Conservation (phyloP, 2,329 filamentous ascomycete species). For the Ophiocordyceps unilateralis region DNA sequence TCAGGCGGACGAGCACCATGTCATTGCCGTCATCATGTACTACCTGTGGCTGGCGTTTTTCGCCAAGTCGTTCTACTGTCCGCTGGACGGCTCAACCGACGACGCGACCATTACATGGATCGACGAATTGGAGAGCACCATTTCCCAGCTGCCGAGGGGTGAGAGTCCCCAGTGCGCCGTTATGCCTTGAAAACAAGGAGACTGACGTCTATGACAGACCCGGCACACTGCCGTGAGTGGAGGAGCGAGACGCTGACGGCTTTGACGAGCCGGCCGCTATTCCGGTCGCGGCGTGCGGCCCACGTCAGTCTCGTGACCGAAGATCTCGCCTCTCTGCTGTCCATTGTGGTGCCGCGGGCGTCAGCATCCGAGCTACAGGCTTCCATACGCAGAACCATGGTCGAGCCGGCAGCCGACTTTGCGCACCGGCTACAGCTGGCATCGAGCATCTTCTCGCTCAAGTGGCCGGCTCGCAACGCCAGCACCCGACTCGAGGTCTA, state of each 20-base stretch:
- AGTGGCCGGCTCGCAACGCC: constrained; percentile 19
- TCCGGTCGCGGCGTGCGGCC: constrained; percentile 12
- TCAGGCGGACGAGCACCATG: constrained; percentile 17
- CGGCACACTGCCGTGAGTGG: constrained; percentile 18
- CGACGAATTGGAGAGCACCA: constrained; percentile 14
- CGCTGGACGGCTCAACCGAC: constrained; percentile 14
- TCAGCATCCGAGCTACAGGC: constrained; percentile 12
- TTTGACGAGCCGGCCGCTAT: constrained; percentile 13
- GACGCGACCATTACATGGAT: constrained; percentile 16
- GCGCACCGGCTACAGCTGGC: constrained; percentile 19
- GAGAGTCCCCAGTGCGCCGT: no score
- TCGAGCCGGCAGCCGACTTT: constrained; percentile 19
- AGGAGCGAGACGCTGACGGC: constrained; percentile 19
- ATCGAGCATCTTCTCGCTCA: constrained; percentile 16
- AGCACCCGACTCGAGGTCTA: constrained; percentile 18
- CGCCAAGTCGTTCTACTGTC: constrained; percentile 19
- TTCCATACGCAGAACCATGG: constrained; percentile 14
- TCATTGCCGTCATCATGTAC: constrained; percentile 19
- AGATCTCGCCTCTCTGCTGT: constrained; percentile 16
- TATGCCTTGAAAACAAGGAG: not conserved
- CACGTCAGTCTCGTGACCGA: constrained; percentile 14
- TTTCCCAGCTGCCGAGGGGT: constrained; percentile 18
- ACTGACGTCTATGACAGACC: constrained; percentile 8
- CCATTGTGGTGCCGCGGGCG: constrained; percentile 11
- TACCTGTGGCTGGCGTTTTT: constrained; percentile 18